Evolutionary conservation across 352 stramenopile species (phyloP).

Genomic region (Phytophthora sp.): DNA sequence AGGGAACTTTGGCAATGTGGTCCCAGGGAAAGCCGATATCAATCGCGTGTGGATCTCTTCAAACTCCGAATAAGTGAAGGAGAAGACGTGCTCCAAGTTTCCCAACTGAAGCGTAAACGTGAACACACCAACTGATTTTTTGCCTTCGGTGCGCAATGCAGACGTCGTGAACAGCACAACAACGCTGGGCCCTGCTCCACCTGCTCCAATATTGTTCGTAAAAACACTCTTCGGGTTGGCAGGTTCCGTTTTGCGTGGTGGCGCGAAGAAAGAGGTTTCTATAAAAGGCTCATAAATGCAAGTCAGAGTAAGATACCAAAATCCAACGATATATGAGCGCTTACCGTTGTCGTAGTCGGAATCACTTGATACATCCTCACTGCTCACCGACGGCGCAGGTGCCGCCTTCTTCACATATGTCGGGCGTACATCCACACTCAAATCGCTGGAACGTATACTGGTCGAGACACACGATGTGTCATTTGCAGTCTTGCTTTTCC

Average conservation of each 20-base stretch:
- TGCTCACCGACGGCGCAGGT: slow-evolving; percentile 19
- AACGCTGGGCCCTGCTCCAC: slow-evolving; percentile 35
- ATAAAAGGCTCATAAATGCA: slow-evolving; percentile 11
- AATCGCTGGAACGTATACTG: slow-evolving; percentile 30
- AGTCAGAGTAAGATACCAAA: slow-evolving; percentile 11
- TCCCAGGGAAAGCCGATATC: slow-evolving; percentile 31
- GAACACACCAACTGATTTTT: slow-evolving; percentile 71
- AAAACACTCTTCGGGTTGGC: slow-evolving; percentile 28
- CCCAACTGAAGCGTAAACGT: slow-evolving; percentile 66
- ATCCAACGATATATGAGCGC: neutral
- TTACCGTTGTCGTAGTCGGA: slow-evolving; percentile 42
- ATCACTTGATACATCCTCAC: slow-evolving; percentile 39
- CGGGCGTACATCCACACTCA: slow-evolving; percentile 22
- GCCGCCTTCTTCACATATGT: slow-evolving; percentile 16
- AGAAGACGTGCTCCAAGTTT: slow-evolving; percentile 58
- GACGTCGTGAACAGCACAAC: slow-evolving; percentile 61
- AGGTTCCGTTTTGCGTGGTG: slow-evolving; percentile 20
- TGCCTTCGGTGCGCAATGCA: slow-evolving; percentile 61
- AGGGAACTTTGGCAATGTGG: slow-evolving; percentile 73
- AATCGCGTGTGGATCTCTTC: slow-evolving; percentile 73
- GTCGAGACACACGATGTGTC: slow-evolving; percentile 10
- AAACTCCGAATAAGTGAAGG: slow-evolving; percentile 74
- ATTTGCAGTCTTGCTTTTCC: slow-evolving; percentile 34
- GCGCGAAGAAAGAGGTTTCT: slow-evolving; percentile 37
- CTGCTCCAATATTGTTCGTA: slow-evolving; percentile 28